Percentiles rank a stretch among this genome's conserved stretches.
These are phyloP conservation scores for Guillardia theta DNA, from an alignment of 78 protist species.

Conservation along the genomic window DNA sequence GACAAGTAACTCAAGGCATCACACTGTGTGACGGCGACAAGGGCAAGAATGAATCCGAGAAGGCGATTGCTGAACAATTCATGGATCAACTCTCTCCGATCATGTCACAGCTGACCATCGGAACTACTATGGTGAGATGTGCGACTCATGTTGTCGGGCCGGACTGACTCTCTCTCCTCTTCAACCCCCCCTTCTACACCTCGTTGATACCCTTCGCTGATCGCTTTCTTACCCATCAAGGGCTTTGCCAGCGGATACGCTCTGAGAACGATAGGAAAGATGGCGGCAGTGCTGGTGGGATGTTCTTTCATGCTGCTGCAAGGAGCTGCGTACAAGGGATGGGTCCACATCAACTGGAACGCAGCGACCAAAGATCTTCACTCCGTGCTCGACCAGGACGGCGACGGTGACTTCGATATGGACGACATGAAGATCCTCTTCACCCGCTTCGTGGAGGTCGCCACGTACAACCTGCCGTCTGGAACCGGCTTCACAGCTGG, in stretches of 20 bases:
- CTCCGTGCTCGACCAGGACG: background rate
- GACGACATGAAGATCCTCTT: background rate
- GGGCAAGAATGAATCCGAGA: no score
- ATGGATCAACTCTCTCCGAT: background rate
- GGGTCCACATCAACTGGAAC: background rate
- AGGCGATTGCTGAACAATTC: no score
- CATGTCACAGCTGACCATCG: background rate
- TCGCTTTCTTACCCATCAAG: no score
- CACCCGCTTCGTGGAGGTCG: background rate
- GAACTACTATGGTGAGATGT: background rate
- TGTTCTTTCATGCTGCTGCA: background rate
- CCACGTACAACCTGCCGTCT: background rate
- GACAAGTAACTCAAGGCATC: no score
- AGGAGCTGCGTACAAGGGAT: background rate
- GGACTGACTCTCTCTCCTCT: no score
- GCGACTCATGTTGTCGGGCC: no score
- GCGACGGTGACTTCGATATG: background rate
- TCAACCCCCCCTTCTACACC: no score
- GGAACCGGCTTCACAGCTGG: constrained; percentile 9
- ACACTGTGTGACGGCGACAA: no score
- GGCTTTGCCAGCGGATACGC: background rate
- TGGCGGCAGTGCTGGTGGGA: background rate
- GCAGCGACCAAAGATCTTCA: background rate
- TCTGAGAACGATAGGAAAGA: background rate
- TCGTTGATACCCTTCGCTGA: no score